Conservation (phyloP, 1,284 basidiomycete genomes). For the Schizophyllum amplum region DNA sequence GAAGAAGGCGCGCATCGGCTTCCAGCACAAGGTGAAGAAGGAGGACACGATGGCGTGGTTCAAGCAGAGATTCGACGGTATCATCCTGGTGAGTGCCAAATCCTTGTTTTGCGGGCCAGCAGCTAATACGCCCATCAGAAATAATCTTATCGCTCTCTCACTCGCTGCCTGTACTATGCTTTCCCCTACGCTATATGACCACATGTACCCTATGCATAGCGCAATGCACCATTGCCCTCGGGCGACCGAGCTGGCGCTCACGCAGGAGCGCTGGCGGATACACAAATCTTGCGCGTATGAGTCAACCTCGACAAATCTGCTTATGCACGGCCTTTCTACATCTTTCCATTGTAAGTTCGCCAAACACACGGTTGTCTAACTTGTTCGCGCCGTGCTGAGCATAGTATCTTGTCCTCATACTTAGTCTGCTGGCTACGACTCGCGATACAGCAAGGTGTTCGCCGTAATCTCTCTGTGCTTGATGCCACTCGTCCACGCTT, state of each 20-base stretch:
- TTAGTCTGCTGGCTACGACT: neutral
- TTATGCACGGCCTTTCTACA: too few species aligned
- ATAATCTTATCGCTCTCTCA: neutral
- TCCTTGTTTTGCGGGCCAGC: neutral
- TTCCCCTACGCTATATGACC: neutral
- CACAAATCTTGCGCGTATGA: too few species aligned
- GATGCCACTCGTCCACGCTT: neutral
- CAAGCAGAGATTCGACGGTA: conserved; percentile 98
- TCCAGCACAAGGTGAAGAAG: conserved; percentile 83
- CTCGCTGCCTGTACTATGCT: neutral
- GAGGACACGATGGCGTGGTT: conserved; percentile 97
- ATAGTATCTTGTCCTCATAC: too few species aligned
- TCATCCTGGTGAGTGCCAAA: conserved; percentile 66
- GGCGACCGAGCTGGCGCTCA: neutral
- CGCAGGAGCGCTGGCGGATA: neutral
- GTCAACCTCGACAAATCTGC: too few species aligned
- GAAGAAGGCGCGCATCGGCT: conserved; percentile 83
- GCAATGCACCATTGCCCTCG: neutral
- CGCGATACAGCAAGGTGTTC: neutral
- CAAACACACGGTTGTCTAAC: too few species aligned
- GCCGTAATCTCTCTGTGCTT: neutral
- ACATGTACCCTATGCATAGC: neutral
- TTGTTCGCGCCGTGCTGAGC: too few species aligned
- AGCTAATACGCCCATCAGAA: neutral
- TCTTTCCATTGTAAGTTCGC: too few species aligned